Conservation (phyloP, 345 rosid genomes). For the Lenwebbia sp. region DNA sequence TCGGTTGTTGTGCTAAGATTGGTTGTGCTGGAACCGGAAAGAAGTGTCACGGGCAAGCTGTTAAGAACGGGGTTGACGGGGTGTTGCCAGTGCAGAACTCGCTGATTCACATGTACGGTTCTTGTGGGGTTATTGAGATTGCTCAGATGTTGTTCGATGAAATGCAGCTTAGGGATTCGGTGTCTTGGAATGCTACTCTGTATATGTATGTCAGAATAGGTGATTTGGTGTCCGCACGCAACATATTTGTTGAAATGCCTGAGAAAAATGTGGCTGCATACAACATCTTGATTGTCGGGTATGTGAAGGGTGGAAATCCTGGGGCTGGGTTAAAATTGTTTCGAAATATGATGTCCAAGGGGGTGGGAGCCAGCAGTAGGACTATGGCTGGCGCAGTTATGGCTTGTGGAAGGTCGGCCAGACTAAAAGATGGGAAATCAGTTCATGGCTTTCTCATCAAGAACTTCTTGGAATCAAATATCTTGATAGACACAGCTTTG, state of each 20-base stretch:
- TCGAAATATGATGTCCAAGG: slow-evolving; percentile 35
- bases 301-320: slow-evolving; percentile 35
- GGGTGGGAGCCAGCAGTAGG: slow-evolving; percentile 24
- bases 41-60: slow-evolving; percentile 49
- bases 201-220: slow-evolving; percentile 14
- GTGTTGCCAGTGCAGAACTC: slow-evolving; percentile 47
- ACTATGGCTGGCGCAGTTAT: slow-evolving; percentile 32
- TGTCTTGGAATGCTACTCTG: slow-evolving; percentile 44
- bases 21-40: slow-evolving; percentile 25
- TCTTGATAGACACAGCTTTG: slow-evolving; percentile 37
- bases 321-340: slow-evolving; percentile 48
- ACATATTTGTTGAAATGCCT: slow-evolving; percentile 39
- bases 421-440: slow-evolving; percentile 61
- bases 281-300: slow-evolving; percentile 54
- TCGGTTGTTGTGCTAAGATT: slow-evolving; percentile 30
- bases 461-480: slow-evolving; percentile 8
- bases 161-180: slow-evolving; percentile 37
- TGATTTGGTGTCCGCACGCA: slow-evolving; percentile 24
- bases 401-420: slow-evolving; percentile 58
- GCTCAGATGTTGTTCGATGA: slow-evolving; percentile 39
- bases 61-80: slow-evolving; percentile 37
- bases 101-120: slow-evolving; percentile 36
- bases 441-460: slow-evolving; percentile 46
- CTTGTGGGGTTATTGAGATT: slow-evolving; percentile 20
- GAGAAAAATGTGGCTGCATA: slow-evolving; percentile 39